These are phyloP conservation scores for Royoungia palumana DNA, from an alignment of 768 basidiomycete genomes.

Conservation along the genomic window DNA sequence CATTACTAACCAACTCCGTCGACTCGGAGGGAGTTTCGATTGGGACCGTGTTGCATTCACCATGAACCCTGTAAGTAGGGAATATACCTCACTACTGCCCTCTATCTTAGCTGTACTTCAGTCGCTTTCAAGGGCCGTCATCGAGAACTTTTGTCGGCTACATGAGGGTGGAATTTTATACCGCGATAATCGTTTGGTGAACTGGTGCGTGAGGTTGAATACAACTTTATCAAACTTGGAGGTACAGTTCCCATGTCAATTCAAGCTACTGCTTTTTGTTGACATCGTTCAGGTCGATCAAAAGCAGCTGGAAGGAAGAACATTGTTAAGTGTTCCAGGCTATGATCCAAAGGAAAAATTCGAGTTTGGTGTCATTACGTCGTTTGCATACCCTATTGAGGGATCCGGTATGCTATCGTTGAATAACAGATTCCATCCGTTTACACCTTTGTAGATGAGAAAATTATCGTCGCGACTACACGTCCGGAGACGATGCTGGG, in stretches of 20 bases:
- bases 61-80: slow-evolving; percentile 71
- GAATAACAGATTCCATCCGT: background rate
- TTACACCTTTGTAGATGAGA: slow-evolving; percentile 58
- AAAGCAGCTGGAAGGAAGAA: slow-evolving; percentile 81
- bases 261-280: background rate
- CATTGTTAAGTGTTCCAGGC: slow-evolving; percentile 85
- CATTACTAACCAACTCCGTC: slow-evolving; percentile 83
- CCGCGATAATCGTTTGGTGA: slow-evolving; percentile 93
- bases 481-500: slow-evolving; percentile 99
- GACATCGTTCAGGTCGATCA: slow-evolving; percentile 71
- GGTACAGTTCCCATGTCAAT: slow-evolving; percentile 40
- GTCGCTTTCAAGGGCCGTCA: slow-evolving; percentile 81
- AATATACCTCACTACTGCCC: background rate
- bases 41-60: slow-evolving; percentile 96
- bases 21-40: slow-evolving; percentile 91
- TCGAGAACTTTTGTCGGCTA: slow-evolving; percentile 86
- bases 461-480: slow-evolving; percentile 91
- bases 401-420: slow-evolving; percentile 55
- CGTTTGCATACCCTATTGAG: slow-evolving; percentile 93
- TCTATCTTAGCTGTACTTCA: slow-evolving; percentile 24
- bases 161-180: slow-evolving; percentile 92
- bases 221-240: slow-evolving; percentile 98
- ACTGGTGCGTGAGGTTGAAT: slow-evolving; percentile 96
- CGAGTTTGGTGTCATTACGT: slow-evolving; percentile 94
- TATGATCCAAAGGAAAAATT: slow-evolving; percentile 95